phyloP scores from a whole-genome alignment of 495 filamentous ascomycete genomes.

The Hypomontagnella monticulosa region DNA sequence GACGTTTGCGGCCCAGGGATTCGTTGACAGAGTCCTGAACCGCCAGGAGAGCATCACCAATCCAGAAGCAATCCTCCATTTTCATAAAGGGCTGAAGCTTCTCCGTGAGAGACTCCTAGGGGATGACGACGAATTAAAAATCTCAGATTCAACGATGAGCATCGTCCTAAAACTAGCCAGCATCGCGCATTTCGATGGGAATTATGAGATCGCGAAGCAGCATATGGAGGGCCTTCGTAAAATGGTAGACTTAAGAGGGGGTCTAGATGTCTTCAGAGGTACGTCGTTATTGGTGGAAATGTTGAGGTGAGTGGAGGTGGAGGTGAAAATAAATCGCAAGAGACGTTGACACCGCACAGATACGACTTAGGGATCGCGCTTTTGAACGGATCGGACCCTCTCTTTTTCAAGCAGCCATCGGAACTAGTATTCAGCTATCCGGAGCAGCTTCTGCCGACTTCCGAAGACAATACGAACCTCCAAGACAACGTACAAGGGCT shows the following conservation, averaged over 20 bases:
- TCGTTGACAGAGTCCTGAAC: background rate
- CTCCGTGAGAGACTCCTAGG: slow-evolving; percentile 44
- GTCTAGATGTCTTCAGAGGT: slow-evolving; percentile 19
- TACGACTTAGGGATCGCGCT: slow-evolving; percentile 2
- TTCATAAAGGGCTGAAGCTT: slow-evolving; percentile 18
- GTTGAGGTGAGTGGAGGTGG: background rate
- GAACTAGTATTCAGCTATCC: background rate
- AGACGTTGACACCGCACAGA: background rate
- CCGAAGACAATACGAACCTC: background rate
- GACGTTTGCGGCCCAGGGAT: background rate
- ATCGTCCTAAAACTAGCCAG: slow-evolving; percentile 45
- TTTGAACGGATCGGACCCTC: background rate
- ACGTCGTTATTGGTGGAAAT: background rate
- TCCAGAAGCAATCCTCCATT: background rate
- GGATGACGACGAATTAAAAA: slow-evolving; percentile 28
- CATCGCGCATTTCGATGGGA: slow-evolving; percentile 43
- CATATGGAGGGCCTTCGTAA: slow-evolving; percentile 50
- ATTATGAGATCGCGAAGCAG: slow-evolving; percentile 40
- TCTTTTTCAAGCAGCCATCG: background rate
- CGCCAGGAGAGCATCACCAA: background rate
- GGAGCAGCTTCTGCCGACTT: background rate
- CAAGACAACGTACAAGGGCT: background rate
- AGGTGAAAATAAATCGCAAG: background rate
- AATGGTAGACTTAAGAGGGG: slow-evolving; percentile 51
- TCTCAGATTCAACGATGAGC: slow-evolving; percentile 49